These are phyloP conservation scores for Colletotrichum melonis DNA, from an alignment of 2,329 filamentous ascomycete species.

Conservation along the genomic window DNA sequence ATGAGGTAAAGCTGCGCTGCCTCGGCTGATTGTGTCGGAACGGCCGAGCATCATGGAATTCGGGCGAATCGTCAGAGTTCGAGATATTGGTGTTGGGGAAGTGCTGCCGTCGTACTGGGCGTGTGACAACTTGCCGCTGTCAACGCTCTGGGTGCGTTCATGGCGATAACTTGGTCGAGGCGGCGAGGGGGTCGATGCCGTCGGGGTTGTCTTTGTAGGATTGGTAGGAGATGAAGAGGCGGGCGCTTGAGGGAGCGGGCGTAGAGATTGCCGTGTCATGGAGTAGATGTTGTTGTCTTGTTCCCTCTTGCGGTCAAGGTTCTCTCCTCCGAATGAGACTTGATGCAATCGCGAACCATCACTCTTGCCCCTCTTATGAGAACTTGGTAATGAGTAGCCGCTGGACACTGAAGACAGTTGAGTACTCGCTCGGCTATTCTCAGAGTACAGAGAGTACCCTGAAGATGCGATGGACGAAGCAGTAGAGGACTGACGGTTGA, in stretches of 20 bases:
- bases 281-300: conserved; percentile 74
- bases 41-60: conserved; percentile 71
- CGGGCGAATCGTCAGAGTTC: conserved; percentile 59
- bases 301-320: conserved; percentile 47
- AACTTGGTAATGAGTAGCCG: conserved; percentile 57
- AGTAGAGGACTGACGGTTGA: conserved; percentile 75
- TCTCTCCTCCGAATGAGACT: conserved; percentile 46
- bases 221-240: conserved; percentile 51
- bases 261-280: conserved; percentile 79
- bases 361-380: conserved; percentile 81
- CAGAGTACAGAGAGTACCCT: conserved; percentile 70
- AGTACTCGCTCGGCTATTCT: conserved; percentile 74
- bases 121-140: conserved; percentile 67
- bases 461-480: conserved; percentile 79
- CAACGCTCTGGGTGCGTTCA: conserved; percentile 73
- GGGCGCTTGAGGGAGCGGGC: conserved; percentile 77
- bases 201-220: conserved; percentile 42
- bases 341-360: conserved; percentile 69
- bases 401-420: conserved; percentile 79
- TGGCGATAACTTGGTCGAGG: conserved; percentile 55
- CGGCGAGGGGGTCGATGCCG: conserved; percentile 41
- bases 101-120: conserved; percentile 55
- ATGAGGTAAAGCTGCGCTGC: conserved; percentile 45
- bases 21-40: conserved; percentile 62
- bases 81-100: conserved; percentile 56